phyloP scores from a whole-genome alignment of 148 eudicot species.

The Rhododendron molle region DNA sequence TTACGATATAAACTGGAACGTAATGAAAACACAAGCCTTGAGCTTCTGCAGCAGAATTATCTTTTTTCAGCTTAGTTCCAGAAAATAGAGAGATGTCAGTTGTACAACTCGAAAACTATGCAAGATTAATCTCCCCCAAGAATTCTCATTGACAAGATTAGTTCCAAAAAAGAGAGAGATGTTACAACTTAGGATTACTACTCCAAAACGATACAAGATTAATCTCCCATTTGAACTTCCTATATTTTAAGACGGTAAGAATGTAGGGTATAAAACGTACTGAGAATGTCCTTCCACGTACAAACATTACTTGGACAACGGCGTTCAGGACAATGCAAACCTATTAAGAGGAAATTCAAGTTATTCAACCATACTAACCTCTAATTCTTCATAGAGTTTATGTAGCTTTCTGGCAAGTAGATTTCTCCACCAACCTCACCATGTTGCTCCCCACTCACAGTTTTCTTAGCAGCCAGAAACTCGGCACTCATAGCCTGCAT shows the following conservation, averaged over 20 bases:
- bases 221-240: not conserved
- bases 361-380: constrained; percentile 15
- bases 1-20: not conserved
- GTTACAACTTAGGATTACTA: not conserved
- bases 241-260: not conserved
- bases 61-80: not conserved
- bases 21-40: not conserved
- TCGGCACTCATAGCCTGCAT: constrained; percentile 98
- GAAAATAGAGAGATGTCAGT: not conserved
- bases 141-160: not conserved
- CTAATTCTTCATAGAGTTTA: constrained; percentile 53
- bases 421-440: constrained; percentile 98
- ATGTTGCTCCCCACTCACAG: constrained; percentile 91
- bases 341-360: not conserved
- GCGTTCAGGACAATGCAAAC: not conserved
- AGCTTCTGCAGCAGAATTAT: not conserved
- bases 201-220: not conserved
- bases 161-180: not conserved
- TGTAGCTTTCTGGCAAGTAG: constrained; percentile 78
- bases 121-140: not conserved
- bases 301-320: not conserved
- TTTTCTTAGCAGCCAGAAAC: constrained; percentile 90
- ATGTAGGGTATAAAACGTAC: not conserved
- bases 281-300: not conserved
- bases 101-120: not conserved